These are phyloP conservation scores for Trichoderma lentiforme DNA, from an alignment of 2,329 filamentous ascomycete genomes.

Conservation along the genomic window DNA sequence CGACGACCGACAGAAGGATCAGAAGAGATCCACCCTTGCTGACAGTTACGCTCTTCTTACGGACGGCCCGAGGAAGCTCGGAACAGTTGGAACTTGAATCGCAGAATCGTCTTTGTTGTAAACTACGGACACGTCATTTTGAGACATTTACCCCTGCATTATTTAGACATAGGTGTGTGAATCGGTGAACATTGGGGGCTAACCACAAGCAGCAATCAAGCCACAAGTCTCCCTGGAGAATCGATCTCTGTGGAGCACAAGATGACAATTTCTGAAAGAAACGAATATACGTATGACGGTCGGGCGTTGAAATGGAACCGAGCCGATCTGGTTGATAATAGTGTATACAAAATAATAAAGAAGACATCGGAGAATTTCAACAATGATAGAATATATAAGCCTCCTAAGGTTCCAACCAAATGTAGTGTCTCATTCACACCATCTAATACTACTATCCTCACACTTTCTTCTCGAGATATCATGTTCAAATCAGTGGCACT, in stretches of 20 bases:
- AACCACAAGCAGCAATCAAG: background rate
- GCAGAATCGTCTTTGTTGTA: background rate
- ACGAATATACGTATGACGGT: background rate
- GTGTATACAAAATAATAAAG: background rate
- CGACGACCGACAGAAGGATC: background rate
- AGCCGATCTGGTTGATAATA: background rate
- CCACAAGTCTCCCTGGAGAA: no score
- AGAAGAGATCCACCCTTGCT: background rate
- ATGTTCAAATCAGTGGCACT: conserved; percentile 11
- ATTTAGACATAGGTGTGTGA: background rate
- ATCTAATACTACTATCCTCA: background rate
- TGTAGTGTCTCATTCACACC: background rate
- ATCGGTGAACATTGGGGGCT: background rate
- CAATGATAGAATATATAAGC: background rate
- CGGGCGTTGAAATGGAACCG: background rate
- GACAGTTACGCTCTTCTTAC: background rate
- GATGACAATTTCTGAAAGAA: background rate
- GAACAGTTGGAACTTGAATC: no score
- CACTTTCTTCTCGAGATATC: background rate
- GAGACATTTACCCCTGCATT: background rate
- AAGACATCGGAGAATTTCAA: background rate
- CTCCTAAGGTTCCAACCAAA: background rate
- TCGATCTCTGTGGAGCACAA: background rate
- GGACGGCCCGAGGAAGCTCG: no score
- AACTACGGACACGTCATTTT: background rate